Percentiles rank a stretch among this genome's conserved stretches.
These are phyloP conservation scores for Cytidiella melzeri DNA, from an alignment of 768 basidiomycete species.

Conservation along the genomic window DNA sequence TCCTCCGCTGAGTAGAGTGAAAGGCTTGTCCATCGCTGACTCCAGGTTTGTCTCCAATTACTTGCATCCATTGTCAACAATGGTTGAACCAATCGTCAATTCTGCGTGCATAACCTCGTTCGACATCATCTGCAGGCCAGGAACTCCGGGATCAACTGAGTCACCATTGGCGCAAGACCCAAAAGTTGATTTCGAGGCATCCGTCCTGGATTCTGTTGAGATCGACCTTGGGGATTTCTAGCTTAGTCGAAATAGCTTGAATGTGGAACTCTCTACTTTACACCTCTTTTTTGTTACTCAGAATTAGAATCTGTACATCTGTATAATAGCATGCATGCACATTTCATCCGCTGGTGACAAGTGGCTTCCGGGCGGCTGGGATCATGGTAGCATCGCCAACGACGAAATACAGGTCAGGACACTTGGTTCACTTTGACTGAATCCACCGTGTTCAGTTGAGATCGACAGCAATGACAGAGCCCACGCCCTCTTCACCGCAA, in stretches of 20 bases:
- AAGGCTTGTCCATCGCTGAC: slow-evolving; percentile 34
- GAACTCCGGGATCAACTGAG: slow-evolving; percentile 38
- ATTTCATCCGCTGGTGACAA: no score
- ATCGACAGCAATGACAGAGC: slow-evolving; percentile 9
- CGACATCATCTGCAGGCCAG: slow-evolving; percentile 20
- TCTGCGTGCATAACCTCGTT: no score
- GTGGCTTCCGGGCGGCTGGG: no score
- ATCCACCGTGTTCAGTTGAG: no score
- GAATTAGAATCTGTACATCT: not conserved
- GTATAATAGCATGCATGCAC: no score
- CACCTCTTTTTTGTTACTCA: not conserved
- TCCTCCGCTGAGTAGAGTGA: slow-evolving; percentile 58
- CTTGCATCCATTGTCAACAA: no score
- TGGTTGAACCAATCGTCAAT: no score
- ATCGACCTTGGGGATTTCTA: slow-evolving; percentile 79
- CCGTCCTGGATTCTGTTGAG: slow-evolving; percentile 61
- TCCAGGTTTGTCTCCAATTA: slow-evolving; percentile 51
- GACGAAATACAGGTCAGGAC: no score
- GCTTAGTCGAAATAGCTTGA: not conserved
- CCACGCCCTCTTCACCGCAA: slow-evolving; percentile 8
- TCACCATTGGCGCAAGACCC: slow-evolving; percentile 30
- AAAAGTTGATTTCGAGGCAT: slow-evolving; percentile 47
- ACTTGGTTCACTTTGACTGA: no score
- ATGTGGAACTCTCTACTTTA: not conserved
- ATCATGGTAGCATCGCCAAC: no score